Base-by-base conservation (phyloP, 1,139 yeast genomes). In the Komagataea norvegica region DNA sequence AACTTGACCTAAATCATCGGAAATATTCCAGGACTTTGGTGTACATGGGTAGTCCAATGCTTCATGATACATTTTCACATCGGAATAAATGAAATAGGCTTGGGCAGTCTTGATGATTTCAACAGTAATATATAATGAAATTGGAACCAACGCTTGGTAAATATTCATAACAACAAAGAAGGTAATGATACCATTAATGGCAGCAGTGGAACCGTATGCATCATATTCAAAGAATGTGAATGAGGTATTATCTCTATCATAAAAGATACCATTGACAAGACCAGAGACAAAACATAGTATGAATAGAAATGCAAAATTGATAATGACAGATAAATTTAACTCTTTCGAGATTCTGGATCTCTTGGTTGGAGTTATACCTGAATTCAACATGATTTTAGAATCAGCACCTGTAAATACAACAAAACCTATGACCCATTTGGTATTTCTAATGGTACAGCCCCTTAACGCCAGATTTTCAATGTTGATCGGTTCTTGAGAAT, bases 1-100 rank as follows among this genome's bases (percentile, higher is more conserved):
- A 52, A 91, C 84, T 62, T 91, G 98, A 23, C 98, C 98, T 55
- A 91, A 70, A 61, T 91, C 98, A 64, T 91, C 98, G 10, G 96
- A 87, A 39, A 91, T 89, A 57, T 84, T 87, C 98, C 98, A 91
- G 0, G 96, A 75, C 58, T 91, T 89, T 8, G 98, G 97, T 5
- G 91, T 79, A 62, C 98, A 91, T 1, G 97, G 96, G 57, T 85
- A 89, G 59, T 91, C 96, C 46, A 91, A 67, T 44, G 71, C 78
- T 36, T 76, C 84, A 56, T 89, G 82, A 61, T 88, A 91, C 88
- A 91, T 83, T 54, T 81, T 72, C 31, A 77, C 74, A 63, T 91
- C 98, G 5, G 93, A 81, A 59, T 79, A 88, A 50, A 91, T 91
- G 67, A 91, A 91, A 49, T 76, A 88, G 0, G 98, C 97, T 56